Conservation (phyloP, 495 filamentous ascomycete genomes). For the Viridothelium virens region DNA sequence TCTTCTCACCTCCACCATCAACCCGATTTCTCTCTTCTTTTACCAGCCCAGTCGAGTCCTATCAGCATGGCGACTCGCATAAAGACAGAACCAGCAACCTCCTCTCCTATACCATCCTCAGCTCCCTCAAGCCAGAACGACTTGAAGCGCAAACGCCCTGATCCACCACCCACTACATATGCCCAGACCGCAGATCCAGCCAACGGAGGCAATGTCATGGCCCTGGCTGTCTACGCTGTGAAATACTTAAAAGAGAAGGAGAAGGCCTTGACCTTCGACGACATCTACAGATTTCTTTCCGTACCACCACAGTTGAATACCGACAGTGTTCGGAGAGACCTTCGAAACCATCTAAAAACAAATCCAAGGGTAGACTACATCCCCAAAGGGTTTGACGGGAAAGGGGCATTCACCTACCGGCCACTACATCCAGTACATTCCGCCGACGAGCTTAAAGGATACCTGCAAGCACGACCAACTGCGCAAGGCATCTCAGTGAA, state of each 20-base stretch:
- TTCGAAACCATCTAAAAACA: constrained; percentile 40
- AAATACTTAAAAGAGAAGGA: constrained; percentile 74
- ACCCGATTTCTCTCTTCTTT: no score
- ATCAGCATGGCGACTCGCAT: constrained; percentile 1
- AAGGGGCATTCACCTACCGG: constrained; percentile 67
- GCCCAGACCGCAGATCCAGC: constrained; percentile 74
- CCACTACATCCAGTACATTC: constrained; percentile 71
- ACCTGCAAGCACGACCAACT: constrained; percentile 74
- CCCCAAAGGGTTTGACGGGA: constrained; percentile 46
- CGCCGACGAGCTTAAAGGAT: constrained; percentile 64
- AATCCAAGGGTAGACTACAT: constrained; percentile 67
- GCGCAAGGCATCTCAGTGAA: constrained; percentile 72
- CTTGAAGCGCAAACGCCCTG: not conserved
- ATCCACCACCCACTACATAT: constrained; percentile 47
- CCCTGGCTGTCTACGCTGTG: constrained; percentile 75
- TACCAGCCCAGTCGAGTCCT: not conserved
- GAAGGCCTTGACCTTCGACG: constrained; percentile 57
- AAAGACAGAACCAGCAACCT: not conserved
- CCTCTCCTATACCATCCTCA: not conserved
- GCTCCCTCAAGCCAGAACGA: not conserved
- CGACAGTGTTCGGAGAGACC: constrained; percentile 14
- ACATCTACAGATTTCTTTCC: constrained; percentile 71
- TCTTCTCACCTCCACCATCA: no score
- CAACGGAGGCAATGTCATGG: constrained; percentile 70
- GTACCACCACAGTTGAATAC: constrained; percentile 34